phyloP scores from a whole-genome alignment of 257 asterid species.

The Fraxinus pennsylvanica region DNA sequence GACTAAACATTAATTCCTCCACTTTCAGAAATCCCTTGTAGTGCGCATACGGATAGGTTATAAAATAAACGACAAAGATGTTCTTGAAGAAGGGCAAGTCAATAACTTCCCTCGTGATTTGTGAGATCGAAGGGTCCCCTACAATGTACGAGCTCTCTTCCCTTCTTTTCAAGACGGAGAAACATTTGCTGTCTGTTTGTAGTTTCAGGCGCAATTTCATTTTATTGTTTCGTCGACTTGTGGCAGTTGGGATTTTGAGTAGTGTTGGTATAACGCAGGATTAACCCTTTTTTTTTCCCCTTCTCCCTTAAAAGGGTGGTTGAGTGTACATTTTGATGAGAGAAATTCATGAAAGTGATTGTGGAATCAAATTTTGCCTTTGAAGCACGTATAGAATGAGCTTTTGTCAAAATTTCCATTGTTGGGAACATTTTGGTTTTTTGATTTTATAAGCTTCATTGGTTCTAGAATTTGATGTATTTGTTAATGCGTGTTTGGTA shows the following conservation, averaged over 20 bases:
- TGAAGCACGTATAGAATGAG: slow-evolving; percentile 30
- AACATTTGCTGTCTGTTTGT: slow-evolving; percentile 31
- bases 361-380: slow-evolving; percentile 41
- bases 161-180: slow-evolving; percentile 20
- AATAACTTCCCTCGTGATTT: slow-evolving; percentile 77
- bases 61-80: slow-evolving; percentile 66
- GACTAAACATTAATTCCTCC: neutral
- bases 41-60: slow-evolving; percentile 89
- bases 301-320: slow-evolving; percentile 34
- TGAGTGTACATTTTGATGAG: slow-evolving; percentile 52
- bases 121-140: slow-evolving; percentile 32
- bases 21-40: slow-evolving; percentile 79
- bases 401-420: slow-evolving; percentile 17
- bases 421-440: slow-evolving; percentile 19
- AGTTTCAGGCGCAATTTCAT: slow-evolving; percentile 27
- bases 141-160: neutral
- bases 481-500: neutral
- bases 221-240: slow-evolving; percentile 24
- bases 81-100: slow-evolving; percentile 91
- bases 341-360: slow-evolving; percentile 31
- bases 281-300: slow-evolving; percentile 4
- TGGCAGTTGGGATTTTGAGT: slow-evolving; percentile 21
- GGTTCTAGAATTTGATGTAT: neutral
- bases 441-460: slow-evolving; percentile 27
- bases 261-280: slow-evolving; percentile 24